Base-by-base conservation (phyloP, 306 rosid species). In the Quercus suber region DNA sequence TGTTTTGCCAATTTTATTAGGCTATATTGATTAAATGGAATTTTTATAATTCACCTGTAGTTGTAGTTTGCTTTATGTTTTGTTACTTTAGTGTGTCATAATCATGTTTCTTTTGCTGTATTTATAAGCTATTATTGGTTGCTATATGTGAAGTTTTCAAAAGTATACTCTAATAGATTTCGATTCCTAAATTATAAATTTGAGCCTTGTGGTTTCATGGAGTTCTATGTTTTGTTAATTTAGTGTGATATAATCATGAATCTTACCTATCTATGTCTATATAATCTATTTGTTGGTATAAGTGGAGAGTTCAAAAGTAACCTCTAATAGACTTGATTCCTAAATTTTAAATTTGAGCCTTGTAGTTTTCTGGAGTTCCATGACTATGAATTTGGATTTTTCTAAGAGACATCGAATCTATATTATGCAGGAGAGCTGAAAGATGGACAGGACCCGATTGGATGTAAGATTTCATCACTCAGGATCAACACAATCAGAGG, bases 401-500 rank as follows among this genome's bases (percentile, higher is more conserved):
- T 71, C 72, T 82, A 69, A 82, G 71, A 57, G 79, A 51, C 73
- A 18, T 55, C 20, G 19, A 60, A 78, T 49, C 53, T 49, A 12
- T 82, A 55, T 84, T 70, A 69, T 82, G 86, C 77, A 90, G 97
- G 97, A 83, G 90, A 84, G 89, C 84, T 88, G 86, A 85, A 84
- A 79, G 87, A 95, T 95, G 99, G 89, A 87, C 82, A 85, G 84
- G 83, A 79, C 83, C 83, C 89, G 73, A 51, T 81, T 89, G 79
- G 89, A 86, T 85, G 78, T 90, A 73, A 90, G 89, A 81, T 82
- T 82, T 83, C 89, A 89, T 84, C 91, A 87, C 76, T 89, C 92
- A 55, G 98, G 93, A 65, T 91, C 97, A 83, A 78, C 97, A 52
- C 97, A 89, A 65, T 91, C 99, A 5, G 97, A 87, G 78, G 98